Conservation (phyloP, 495 filamentous ascomycete genomes). For the Aspergillus cristatus region DNA sequence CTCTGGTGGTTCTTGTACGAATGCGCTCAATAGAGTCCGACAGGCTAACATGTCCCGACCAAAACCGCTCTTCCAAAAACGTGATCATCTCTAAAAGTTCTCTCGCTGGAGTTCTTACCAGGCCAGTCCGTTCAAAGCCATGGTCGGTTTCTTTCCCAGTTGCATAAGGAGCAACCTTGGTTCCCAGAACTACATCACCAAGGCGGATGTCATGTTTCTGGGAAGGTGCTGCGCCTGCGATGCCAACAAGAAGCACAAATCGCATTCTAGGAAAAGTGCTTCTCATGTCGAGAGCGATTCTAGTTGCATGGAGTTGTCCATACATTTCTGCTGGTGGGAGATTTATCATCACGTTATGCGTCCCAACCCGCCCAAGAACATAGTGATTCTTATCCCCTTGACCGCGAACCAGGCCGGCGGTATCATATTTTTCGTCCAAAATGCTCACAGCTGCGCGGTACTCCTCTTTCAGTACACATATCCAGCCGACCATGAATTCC, state of each 20-base stretch:
- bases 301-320: too few relatives aligned
- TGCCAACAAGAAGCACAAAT: too few relatives aligned
- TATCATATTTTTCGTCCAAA: neutral
- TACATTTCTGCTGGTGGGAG: too few relatives aligned
- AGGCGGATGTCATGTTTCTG: too few relatives aligned
- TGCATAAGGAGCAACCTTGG: neutral
- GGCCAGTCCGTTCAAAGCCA: neutral
- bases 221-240: too few relatives aligned
- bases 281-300: too few relatives aligned
- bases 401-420: neutral
- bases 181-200: too few relatives aligned
- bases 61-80: neutral
- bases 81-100: neutral
- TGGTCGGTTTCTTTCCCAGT: neutral
- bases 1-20: neutral
- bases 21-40: neutral
- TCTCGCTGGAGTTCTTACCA: neutral
- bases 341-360: too few relatives aligned
- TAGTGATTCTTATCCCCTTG: too few relatives aligned
- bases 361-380: too few relatives aligned
- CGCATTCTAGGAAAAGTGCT: too few relatives aligned
- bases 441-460: neutral
- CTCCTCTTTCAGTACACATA: neutral
- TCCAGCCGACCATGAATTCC: neutral
- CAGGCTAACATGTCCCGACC: neutral